A percentile compares a stretch with the other conserved stretches of the same genome.
Evolutionary conservation across 306 rosid species (phyloP).

Genomic region (Pachyrhizus erosus): DNA sequence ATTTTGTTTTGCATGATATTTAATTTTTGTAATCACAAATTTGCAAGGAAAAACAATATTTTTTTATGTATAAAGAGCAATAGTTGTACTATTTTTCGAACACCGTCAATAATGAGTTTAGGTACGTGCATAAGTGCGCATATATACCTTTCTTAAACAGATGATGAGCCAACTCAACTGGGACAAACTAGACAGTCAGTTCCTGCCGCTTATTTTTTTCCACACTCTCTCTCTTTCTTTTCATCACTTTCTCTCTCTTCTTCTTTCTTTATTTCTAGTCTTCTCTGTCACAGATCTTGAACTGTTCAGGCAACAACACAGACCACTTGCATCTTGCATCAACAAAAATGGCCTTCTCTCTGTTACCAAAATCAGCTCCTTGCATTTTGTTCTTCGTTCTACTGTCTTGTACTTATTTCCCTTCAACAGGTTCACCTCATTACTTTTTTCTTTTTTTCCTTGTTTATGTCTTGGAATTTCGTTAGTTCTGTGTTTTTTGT

Average conservation of each 20-base stretch:
- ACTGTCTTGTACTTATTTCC: constrained; percentile 53
- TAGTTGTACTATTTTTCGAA: not conserved
- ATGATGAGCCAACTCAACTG: constrained; percentile 43
- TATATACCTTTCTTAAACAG: constrained; percentile 46
- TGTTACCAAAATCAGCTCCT: constrained; percentile 33
- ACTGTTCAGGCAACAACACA: constrained; percentile 4
- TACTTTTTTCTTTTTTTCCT: not conserved
- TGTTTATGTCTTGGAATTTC: not conserved
- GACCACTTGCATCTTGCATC: not conserved
- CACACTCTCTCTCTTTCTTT: constrained; percentile 1
- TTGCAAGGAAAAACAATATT: not conserved
- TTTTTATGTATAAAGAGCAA: not conserved
- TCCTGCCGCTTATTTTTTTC: constrained; percentile 24
- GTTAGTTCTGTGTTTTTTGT: constrained; percentile 14
- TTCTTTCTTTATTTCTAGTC: constrained; percentile 34
- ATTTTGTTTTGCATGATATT: not conserved
- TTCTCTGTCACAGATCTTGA: constrained; percentile 48
- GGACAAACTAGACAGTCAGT: constrained; percentile 21
- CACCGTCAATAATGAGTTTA: not conserved
- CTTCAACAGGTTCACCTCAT: constrained; percentile 67
- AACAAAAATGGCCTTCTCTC: constrained; percentile 45
- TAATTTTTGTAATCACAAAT: not conserved
- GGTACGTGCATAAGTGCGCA: not conserved
- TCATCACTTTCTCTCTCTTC: constrained; percentile 8
- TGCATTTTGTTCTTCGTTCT: constrained; percentile 47